Conservation (phyloP, 345 rosid genomes). For the Pistacia integerrima region DNA sequence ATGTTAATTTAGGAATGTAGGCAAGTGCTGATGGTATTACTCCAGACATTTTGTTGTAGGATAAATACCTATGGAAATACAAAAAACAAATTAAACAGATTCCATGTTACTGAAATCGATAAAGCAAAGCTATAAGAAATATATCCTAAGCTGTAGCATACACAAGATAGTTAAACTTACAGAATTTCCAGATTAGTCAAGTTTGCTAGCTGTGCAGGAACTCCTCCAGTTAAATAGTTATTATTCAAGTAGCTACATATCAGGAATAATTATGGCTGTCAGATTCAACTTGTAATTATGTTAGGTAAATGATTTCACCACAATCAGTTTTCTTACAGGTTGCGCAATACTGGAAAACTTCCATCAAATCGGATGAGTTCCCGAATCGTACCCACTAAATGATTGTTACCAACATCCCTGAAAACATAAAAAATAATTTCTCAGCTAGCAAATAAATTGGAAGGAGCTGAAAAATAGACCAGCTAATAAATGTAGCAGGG, state of each 20-base stretch:
- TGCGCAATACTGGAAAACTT: slow-evolving; percentile 82
- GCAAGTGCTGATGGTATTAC: slow-evolving; percentile 71
- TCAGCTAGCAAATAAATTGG: neutral
- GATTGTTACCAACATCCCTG: slow-evolving; percentile 96
- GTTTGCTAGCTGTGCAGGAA: slow-evolving; percentile 91
- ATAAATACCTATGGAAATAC: slow-evolving; percentile 62
- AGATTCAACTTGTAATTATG: neutral
- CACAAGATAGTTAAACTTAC: slow-evolving; percentile 46
- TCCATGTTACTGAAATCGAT: neutral
- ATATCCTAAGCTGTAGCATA: neutral
- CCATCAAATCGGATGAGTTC: slow-evolving; percentile 91
- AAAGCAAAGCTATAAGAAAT: neutral
- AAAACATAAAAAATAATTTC: slow-evolving; percentile 7
- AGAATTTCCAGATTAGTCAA: slow-evolving; percentile 84
- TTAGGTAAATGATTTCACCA: slow-evolving; percentile 11
- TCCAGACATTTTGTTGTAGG: slow-evolving; percentile 85
- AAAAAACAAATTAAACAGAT: slow-evolving; percentile 14
- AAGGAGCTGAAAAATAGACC: neutral
- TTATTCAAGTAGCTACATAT: slow-evolving; percentile 72
- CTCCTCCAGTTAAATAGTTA: slow-evolving; percentile 90
- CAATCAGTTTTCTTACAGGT: slow-evolving; percentile 56
- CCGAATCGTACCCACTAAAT: slow-evolving; percentile 89
- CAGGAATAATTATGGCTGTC: slow-evolving; percentile 6
- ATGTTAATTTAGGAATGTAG: slow-evolving; percentile 74
- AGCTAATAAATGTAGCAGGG: neutral